Evolutionary conservation across 345 rosid genomes (phyloP).

Genomic region (Stellera chamaejasme): DNA sequence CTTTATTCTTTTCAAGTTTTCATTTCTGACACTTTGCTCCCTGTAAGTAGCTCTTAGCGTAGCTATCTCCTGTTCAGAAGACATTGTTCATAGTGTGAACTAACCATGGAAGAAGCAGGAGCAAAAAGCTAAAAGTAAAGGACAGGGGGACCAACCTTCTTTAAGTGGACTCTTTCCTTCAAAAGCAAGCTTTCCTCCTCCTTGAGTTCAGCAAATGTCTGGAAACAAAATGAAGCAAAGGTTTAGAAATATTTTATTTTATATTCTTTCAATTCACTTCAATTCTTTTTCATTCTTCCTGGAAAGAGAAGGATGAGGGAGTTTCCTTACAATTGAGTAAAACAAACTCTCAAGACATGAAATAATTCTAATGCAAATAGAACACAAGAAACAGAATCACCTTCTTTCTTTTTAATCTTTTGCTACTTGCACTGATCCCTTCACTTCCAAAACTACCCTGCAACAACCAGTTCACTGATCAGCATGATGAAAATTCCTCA

Average conservation of each 20-base stretch:
- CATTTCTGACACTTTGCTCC: slow-evolving; percentile 41
- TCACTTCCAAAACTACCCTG: slow-evolving; percentile 40
- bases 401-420: slow-evolving; percentile 58
- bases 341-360: background rate
- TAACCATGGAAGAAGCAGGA: background rate
- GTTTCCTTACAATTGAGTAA: no score
- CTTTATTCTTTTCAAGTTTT: slow-evolving; percentile 72
- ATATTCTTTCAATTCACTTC: no score
- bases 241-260: no score
- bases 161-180: slow-evolving; percentile 49
- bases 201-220: slow-evolving; percentile 77
- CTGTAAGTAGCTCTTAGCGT: slow-evolving; percentile 35
- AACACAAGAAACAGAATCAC: slow-evolving; percentile 17
- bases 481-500: no score
- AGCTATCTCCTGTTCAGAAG: slow-evolving; percentile 52
- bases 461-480: slow-evolving; percentile 5
- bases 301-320: no score
- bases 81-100: background rate
- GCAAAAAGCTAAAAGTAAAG: background rate
- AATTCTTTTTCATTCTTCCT: no score
- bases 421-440: slow-evolving; percentile 26
- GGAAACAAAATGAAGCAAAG: slow-evolving; percentile 8
- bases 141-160: slow-evolving; percentile 31
- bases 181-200: slow-evolving; percentile 48
- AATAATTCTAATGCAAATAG: background rate